Evolutionary conservation across 768 basidiomycete species (phyloP).

Genomic region (Calocybe gangraenosa): DNA sequence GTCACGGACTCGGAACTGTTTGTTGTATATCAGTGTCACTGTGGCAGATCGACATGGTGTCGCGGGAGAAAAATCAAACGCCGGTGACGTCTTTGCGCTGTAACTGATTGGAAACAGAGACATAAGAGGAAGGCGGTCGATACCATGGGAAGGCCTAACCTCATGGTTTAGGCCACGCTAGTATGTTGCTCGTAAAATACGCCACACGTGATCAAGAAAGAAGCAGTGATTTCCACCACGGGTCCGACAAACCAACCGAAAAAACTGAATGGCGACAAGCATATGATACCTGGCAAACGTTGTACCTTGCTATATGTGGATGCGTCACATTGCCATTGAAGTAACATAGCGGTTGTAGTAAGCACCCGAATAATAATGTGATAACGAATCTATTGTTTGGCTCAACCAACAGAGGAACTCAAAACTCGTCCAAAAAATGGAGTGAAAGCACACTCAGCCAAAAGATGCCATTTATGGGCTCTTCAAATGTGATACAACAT

Average conservation of each 20-base stretch:
- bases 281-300: background rate
- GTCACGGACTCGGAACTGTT: background rate
- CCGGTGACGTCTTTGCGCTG: background rate
- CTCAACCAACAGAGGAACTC: too few relatives aligned
- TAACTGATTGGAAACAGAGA: background rate
- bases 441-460: too few relatives aligned
- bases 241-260: background rate
- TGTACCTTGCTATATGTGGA: background rate
- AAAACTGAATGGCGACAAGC: background rate
- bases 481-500: background rate
- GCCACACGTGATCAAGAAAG: constrained; percentile 5
- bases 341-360: background rate
- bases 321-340: background rate
- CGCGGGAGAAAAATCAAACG: background rate
- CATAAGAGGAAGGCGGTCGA: too few relatives aligned
- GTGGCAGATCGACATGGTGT: background rate
- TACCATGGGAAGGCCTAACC: background rate
- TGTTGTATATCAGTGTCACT: background rate
- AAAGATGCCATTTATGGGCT: too few relatives aligned
- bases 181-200: too few relatives aligned
- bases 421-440: too few relatives aligned
- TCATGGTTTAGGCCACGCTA: constrained; percentile 1
- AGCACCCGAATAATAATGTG: background rate
- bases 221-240: background rate
- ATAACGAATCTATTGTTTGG: too few relatives aligned